A percentile compares a stretch with the other conserved stretches of the same genome.
These are phyloP conservation scores for Thelonectria discophora DNA, from an alignment of 2,329 filamentous ascomycete genomes.

Conservation along the genomic window DNA sequence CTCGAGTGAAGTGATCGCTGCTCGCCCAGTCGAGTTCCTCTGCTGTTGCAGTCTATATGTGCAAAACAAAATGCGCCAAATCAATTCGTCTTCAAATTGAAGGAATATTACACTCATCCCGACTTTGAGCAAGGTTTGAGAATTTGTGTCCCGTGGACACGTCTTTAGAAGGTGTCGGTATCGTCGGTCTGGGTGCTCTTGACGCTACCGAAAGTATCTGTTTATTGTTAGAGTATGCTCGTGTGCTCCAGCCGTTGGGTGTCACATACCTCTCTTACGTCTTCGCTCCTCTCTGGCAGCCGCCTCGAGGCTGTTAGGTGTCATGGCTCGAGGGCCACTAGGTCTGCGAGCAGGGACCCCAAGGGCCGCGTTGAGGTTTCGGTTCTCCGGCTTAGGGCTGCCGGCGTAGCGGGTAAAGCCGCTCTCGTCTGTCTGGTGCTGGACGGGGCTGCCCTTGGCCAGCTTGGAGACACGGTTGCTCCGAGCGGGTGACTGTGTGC, in stretches of 20 bases:
- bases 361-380: conserved; percentile 63
- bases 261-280: conserved; percentile 64
- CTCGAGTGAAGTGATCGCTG: conserved; percentile 21
- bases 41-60: conserved; percentile 32
- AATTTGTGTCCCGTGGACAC: conserved; percentile 15
- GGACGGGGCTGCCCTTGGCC: conserved; percentile 63
- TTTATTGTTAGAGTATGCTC: conserved; percentile 19
- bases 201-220: conserved; percentile 50
- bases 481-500: conserved; percentile 57
- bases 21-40: conserved; percentile 21
- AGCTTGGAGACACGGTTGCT: conserved; percentile 60
- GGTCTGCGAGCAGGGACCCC: conserved; percentile 63
- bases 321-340: conserved; percentile 69
- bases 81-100: conserved; percentile 20
- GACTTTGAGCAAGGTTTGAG: conserved; percentile 17
- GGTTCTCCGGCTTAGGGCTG: conserved; percentile 65
- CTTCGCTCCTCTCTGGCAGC: conserved; percentile 57
- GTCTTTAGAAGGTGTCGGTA: conserved; percentile 49
- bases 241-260: not conserved
- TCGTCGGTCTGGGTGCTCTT: conserved; percentile 49
- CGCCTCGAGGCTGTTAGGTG: conserved; percentile 61
- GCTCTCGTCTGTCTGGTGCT: conserved; percentile 64
- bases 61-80: conserved; percentile 25
- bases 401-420: conserved; percentile 63
- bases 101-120: conserved; percentile 22